Conservation (phyloP, 495 filamentous ascomycete genomes). For the Lophium mytilinum region DNA sequence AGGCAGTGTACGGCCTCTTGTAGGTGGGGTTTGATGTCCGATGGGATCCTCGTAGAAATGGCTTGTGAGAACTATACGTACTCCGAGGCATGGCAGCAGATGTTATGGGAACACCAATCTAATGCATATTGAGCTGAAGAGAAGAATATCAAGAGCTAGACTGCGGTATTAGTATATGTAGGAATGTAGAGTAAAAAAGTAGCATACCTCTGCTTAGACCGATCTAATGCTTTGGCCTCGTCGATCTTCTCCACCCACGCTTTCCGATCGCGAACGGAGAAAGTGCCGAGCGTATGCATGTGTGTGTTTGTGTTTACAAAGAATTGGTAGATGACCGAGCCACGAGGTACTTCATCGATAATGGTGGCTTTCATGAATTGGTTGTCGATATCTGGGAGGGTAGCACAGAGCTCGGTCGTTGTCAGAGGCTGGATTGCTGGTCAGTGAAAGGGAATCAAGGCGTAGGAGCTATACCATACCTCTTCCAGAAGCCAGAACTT, state of each 20-base stretch:
- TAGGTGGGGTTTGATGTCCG: too few species aligned
- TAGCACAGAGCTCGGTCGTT: background rate
- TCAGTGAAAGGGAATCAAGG: background rate
- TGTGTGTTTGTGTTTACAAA: slow-evolving; percentile 6
- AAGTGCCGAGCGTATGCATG: slow-evolving; percentile 4
- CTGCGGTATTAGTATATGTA: too few species aligned
- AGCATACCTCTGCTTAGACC: too few species aligned
- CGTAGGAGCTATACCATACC: background rate
- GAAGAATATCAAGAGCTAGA: too few species aligned
- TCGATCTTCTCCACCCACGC: slow-evolving; percentile 1
- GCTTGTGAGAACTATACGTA: too few species aligned
- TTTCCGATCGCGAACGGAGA: background rate
- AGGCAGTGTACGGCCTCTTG: too few species aligned
- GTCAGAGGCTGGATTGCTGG: slow-evolving; percentile 1
- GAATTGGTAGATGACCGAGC: slow-evolving; percentile 5
- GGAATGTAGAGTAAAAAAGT: too few species aligned
- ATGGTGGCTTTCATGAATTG: slow-evolving; percentile 6
- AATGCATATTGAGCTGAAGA: too few species aligned
- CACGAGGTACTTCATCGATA: slow-evolving; percentile 8
- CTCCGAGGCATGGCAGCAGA: too few species aligned
- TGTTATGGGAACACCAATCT: too few species aligned
- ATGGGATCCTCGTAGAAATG: too few species aligned
- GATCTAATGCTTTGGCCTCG: too few species aligned
- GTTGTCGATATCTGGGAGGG: background rate
- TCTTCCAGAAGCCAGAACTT: slow-evolving; percentile 10